A percentile compares a stretch with the other conserved stretches of the same genome.
phyloP scores from a whole-genome alignment of 2,329 filamentous ascomycete genomes.

The Pestalotiopsis sp. region DNA sequence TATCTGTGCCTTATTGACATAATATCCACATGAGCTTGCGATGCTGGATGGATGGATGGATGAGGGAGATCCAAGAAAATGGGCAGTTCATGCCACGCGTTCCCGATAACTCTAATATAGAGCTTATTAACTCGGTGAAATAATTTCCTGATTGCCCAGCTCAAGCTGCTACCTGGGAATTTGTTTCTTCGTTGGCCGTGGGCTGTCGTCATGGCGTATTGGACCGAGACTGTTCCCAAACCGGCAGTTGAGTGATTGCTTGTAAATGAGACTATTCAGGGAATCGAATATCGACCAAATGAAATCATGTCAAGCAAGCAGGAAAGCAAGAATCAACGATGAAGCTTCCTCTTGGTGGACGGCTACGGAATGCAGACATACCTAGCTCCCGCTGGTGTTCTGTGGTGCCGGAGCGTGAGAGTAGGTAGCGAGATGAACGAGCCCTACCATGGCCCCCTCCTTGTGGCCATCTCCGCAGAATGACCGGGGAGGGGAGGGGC shows the following conservation, averaged over 20 bases:
- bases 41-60: background rate
- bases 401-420: background rate
- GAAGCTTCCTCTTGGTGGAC: too few species aligned
- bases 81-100: conserved; percentile 6
- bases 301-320: too few species aligned
- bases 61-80: background rate
- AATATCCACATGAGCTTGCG: background rate
- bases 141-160: background rate
- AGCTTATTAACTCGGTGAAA: conserved; percentile 7
- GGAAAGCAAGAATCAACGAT: too few species aligned
- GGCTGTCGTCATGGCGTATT: background rate
- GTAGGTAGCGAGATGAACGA: conserved; percentile 11
- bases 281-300: too few species aligned
- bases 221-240: background rate
- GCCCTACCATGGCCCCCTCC: background rate
- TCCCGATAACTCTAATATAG: conserved; percentile 11
- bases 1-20: background rate
- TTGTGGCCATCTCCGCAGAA: conserved; percentile 1
- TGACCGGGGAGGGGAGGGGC: background rate
- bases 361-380: too few species aligned
- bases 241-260: background rate
- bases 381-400: background rate
- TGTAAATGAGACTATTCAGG: too few species aligned
- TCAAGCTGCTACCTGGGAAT: background rate
- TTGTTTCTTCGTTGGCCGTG: too few species aligned